These are phyloP conservation scores for Vairimorpha ceranae DNA, from an alignment of 371 early-diverging fungal genomes.

Conservation along the genomic window DNA sequence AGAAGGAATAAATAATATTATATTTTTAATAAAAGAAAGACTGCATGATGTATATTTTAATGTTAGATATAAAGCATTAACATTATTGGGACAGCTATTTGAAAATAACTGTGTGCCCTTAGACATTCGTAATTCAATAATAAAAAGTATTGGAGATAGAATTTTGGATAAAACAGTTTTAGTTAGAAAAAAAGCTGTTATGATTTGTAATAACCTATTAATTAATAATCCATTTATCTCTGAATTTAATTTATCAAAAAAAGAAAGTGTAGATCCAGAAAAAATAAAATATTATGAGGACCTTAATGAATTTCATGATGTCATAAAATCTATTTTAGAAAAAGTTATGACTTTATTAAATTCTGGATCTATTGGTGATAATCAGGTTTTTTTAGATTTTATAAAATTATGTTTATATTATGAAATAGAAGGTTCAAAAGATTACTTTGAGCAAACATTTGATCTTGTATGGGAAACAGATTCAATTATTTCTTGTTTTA, in stretches of 20 bases:
- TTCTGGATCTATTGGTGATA: conserved; percentile 20
- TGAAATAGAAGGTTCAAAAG: conserved; percentile 28
- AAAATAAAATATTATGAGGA: conserved; percentile 16
- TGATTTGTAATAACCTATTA: conserved; percentile 46
- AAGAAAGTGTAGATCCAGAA: neutral
- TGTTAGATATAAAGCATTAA: conserved; percentile 50
- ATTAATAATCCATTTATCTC: conserved; percentile 59
- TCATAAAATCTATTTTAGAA: conserved; percentile 51
- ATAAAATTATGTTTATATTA: conserved; percentile 46
- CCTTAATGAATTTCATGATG: conserved; percentile 38
- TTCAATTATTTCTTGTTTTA: conserved; percentile 12
- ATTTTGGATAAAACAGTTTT: conserved; percentile 60
- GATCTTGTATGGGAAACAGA: conserved; percentile 41
- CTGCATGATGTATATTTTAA: conserved; percentile 50
- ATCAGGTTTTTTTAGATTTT: conserved; percentile 37
- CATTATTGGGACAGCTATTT: conserved; percentile 43
- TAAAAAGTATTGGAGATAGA: conserved; percentile 43
- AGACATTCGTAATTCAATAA: conserved; percentile 36
- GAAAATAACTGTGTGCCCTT: conserved; percentile 37
- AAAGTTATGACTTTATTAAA: conserved; percentile 16
- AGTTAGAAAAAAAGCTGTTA: conserved; percentile 59
- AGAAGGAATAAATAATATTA: conserved; percentile 15
- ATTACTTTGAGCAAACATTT: conserved; percentile 29
- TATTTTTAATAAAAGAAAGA: conserved; percentile 38
- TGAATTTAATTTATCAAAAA: conserved; percentile 17